These are phyloP conservation scores for Eucalyptus sideroxylon DNA, from an alignment of 345 rosid genomes.

Conservation along the genomic window DNA sequence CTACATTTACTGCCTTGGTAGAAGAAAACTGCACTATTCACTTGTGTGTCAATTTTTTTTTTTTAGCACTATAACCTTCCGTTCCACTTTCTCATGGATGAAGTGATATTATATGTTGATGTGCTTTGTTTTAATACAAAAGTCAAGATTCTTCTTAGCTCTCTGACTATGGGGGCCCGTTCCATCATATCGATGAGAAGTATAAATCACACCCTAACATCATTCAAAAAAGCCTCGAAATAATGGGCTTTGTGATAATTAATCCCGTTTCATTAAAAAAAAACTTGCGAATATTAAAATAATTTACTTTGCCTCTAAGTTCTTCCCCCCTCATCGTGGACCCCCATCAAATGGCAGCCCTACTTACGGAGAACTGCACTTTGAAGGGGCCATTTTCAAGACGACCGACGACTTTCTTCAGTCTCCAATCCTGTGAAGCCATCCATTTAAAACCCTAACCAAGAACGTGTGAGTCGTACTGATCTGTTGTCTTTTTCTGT, in stretches of 20 bases:
- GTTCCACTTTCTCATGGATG: neutral
- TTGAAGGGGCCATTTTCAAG: neutral
- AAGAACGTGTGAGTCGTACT: neutral
- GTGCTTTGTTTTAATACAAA: neutral
- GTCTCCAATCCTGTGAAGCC: neutral
- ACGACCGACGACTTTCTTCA: neutral
- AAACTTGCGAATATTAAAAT: neutral
- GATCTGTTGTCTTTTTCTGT: neutral
- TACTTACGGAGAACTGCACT: neutral
- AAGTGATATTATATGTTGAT: neutral
- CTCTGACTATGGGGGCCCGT: neutral
- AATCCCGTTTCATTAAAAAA: neutral
- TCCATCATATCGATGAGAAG: rapidly evolving
- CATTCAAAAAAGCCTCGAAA: neutral
- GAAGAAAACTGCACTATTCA: neutral
- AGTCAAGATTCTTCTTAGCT: neutral
- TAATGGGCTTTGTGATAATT: neutral
- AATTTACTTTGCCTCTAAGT: neutral
- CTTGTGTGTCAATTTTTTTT: neutral
- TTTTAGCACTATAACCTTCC: neutral
- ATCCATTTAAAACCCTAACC: neutral
- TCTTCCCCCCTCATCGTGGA: neutral
- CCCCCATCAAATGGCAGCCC: neutral
- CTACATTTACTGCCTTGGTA: neutral
- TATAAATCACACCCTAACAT: neutral